These are phyloP conservation scores for Prunus yedoensis DNA, from an alignment of 331 rosid genomes.

Conservation along the genomic window DNA sequence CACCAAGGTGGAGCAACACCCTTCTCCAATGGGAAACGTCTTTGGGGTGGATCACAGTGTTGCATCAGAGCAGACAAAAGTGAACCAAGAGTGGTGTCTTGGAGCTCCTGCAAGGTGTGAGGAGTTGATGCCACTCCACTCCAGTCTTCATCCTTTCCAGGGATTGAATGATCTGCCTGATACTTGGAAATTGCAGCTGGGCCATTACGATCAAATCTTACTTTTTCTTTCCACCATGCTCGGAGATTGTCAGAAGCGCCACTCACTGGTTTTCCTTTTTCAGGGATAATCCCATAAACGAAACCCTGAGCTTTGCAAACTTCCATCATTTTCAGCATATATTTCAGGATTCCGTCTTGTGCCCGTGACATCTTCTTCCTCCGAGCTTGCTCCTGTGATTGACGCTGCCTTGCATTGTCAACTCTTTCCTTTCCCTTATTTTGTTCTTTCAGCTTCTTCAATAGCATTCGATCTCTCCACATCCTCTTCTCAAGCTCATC, in stretches of 20 bases:
- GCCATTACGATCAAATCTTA: slow-evolving; percentile 48
- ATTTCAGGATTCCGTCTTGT: slow-evolving; percentile 46
- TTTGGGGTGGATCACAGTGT: slow-evolving; percentile 49
- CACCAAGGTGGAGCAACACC: slow-evolving; percentile 54
- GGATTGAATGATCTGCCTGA: slow-evolving; percentile 34
- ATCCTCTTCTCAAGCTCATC: slow-evolving; percentile 49
- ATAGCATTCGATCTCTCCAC: slow-evolving; percentile 45
- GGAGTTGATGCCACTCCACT: slow-evolving; percentile 35
- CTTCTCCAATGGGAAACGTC: slow-evolving; percentile 54
- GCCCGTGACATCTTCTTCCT: slow-evolving; percentile 59
- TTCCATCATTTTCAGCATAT: slow-evolving; percentile 55
- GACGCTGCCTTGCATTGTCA: slow-evolving; percentile 33
- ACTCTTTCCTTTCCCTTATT: slow-evolving; percentile 11
- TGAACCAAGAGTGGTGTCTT: slow-evolving; percentile 53
- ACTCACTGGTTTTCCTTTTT: slow-evolving; percentile 47
- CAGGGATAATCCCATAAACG: slow-evolving; percentile 52
- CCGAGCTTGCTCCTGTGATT: slow-evolving; percentile 52
- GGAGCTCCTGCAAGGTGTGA: slow-evolving; percentile 53
- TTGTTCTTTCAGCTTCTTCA: slow-evolving; percentile 37
- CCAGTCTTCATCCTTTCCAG: slow-evolving; percentile 30
- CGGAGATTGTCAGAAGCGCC: slow-evolving; percentile 56
- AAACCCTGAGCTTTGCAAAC: slow-evolving; percentile 54
- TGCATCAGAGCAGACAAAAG: slow-evolving; percentile 54
- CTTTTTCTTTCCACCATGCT: slow-evolving; percentile 55
- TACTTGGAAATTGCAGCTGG: slow-evolving; percentile 48